Base-by-base conservation (phyloP, 805 yeast genomes). In the Metschnikowia vanudenii region DNA sequence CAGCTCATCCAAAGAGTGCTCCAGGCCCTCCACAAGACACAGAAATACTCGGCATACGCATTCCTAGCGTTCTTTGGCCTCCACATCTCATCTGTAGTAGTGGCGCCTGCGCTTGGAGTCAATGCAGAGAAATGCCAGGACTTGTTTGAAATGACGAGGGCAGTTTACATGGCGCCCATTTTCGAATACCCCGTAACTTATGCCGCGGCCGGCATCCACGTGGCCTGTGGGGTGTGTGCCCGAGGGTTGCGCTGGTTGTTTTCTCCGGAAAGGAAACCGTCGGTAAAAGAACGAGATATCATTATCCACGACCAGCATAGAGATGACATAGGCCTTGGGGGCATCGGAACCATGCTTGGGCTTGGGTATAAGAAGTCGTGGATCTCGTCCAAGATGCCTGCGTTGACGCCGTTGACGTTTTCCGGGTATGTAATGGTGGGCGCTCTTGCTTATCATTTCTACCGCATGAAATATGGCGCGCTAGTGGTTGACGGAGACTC, bases 401-500 rank as follows among this genome's bases (percentile, higher is more conserved):
- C 78, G 4, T 65, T 85, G 2, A 59, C 68, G 9, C 88, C 89
- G 2, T 61, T 81, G 17, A 70, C 79, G 18, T 73, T 82, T 43
- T 69, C 84, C 3, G 94, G 94, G 0, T 80, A 79, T 56, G 36
- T 79, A 3, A 64, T 83, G 31, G 44, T 76, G 0, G 74, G 78
- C 0, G 53, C 79, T 7, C 46, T 81, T 1, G 40, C 52, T 0
- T 72, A 63, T 35, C 94, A 86, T 57, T 67, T 68, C 14, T 47
- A 64, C 11, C 72, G 75, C 37, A 69, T 75, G 52, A 68, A 88
- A 43, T 40, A 73, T 3, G 66, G 68, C 0, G 90, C 92, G 0
- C 22, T 69, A n/a, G 14, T 56, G 2, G 67, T 80, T 1, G 86
- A 83, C 47, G 90, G 88, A 0, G 92, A 85, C 60, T 77, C 84